A percentile compares a stretch with the other conserved stretches of the same genome.
These are phyloP conservation scores for Solanum paucissectum DNA, from an alignment of 257 asterid species.

Conservation along the genomic window DNA sequence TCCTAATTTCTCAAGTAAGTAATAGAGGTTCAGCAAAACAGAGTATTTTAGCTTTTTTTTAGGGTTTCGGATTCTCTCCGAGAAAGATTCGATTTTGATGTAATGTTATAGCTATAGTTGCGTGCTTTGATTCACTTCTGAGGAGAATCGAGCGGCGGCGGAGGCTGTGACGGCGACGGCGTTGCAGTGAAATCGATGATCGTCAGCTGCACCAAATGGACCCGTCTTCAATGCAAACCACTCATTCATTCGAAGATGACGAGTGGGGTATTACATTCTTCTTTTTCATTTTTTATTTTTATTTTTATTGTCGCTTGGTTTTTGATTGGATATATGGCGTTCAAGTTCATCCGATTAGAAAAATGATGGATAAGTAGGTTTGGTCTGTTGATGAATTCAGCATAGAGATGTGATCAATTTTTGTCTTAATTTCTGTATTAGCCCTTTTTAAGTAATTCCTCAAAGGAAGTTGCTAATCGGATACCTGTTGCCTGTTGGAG, in stretches of 20 bases:
- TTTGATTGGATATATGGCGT: not conserved
- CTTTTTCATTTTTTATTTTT: not conserved
- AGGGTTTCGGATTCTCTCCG: not conserved
- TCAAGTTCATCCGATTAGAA: not conserved
- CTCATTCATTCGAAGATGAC: constrained; percentile 43
- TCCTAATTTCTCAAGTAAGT: not conserved
- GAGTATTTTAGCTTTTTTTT: not conserved
- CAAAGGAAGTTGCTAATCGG: not conserved
- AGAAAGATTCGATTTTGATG: constrained; percentile 12
- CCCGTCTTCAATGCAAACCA: constrained; percentile 26
- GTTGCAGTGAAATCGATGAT: constrained; percentile 36
- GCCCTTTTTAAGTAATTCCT: not conserved
- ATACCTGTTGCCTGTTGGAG: not conserved
- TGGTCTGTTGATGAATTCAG: not conserved
- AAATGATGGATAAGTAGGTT: not conserved
- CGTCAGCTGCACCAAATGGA: constrained; percentile 46
- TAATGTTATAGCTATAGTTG: not conserved
- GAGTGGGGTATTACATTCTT: constrained; percentile 34
- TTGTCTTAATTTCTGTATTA: not conserved
- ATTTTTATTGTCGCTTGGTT: not conserved
- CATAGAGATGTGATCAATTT: not conserved
- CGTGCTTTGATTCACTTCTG: not conserved
- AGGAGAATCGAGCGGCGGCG: not conserved
- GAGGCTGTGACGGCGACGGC: not conserved
- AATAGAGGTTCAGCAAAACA: not conserved